Evolutionary conservation across 805 yeast genomes (phyloP), one percentile per base, ranked within the genome.

Genomic region (Cyberlindnera suaveolens): DNA sequence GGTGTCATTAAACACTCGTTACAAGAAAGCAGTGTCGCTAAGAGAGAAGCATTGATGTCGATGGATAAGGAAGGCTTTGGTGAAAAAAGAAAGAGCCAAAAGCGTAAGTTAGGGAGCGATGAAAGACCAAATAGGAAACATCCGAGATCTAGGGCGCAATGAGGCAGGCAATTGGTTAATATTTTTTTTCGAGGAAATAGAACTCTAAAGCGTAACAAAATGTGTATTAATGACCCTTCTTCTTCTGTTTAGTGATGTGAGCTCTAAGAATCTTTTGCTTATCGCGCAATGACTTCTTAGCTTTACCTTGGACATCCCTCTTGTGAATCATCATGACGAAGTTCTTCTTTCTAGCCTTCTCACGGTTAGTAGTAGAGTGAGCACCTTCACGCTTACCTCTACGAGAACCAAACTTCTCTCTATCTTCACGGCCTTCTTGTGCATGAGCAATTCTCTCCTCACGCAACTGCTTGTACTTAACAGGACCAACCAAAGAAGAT

Each of bases 281-380:
- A 63, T 93, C 98, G 56, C 96, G 75, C 56, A 93, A 71, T 44
- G 96, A 86, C 75, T 84, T 72, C 68, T 82, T 85, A 50, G 84
- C 90, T 66, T 93, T 93, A 50, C 98, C 98, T 65, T 86, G 95
- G 33, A 93, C 98, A 40, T 86, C 81, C 57, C 80, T 80, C 70
- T 91, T 93, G 67, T 93, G 99, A 54, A 93, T 86, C 91, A 86
- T 86, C 99, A 93, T 93, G 62, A 93, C 91, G 61, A 89, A 93
- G 68, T 93, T 93, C 96, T 93, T 93, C 88, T 88, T 88, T 65
- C 98, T 78, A 19, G 89, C 95, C 78, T 93, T 93, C 67, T 95
- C 97, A 66, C 80, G 80, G 65, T 93, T 93, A 3, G 99, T 93
- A 10, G 98, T 90, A 26, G 96, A 86, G 61, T 84, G 97, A 15